These are phyloP conservation scores for Coemansia sp. DNA, from an alignment of 192 early-diverging fungal genomes.

Conservation along the genomic window DNA sequence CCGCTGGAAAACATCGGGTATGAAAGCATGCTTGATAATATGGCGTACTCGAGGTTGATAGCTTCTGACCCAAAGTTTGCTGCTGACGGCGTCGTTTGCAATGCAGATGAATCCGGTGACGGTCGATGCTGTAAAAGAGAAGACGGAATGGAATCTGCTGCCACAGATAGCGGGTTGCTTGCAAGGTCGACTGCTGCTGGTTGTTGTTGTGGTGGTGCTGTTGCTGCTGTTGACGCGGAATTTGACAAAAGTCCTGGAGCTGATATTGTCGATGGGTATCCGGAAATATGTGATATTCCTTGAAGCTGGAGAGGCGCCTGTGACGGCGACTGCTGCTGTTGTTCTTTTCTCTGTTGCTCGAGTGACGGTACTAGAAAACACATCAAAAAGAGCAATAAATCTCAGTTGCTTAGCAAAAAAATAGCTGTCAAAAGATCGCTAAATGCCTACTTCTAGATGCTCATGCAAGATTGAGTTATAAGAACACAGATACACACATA, in stretches of 20 bases:
- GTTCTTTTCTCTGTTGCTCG: slow-evolving; percentile 27
- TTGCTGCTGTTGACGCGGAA: neutral
- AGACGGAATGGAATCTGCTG: slow-evolving; percentile 4
- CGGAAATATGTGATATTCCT: slow-evolving; percentile 23
- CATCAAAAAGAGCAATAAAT: slow-evolving; percentile 14
- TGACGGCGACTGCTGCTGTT: slow-evolving; percentile 3
- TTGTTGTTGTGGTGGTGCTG: no score
- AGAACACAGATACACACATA: neutral
- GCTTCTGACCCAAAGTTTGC: slow-evolving; percentile 81
- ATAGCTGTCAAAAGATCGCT: neutral
- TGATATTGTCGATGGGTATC: slow-evolving; percentile 12
- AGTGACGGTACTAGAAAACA: slow-evolving; percentile 32
- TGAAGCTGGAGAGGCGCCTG: slow-evolving; percentile 18
- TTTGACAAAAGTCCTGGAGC: slow-evolving; percentile 12
- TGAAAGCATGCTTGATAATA: slow-evolving; percentile 87
- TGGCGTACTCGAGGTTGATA: slow-evolving; percentile 85
- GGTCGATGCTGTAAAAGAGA: neutral
- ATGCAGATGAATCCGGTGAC: slow-evolving; percentile 10
- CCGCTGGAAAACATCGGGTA: slow-evolving; percentile 56
- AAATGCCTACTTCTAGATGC: no score
- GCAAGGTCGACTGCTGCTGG: neutral
- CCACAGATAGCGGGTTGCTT: neutral
- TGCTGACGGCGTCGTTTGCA: slow-evolving; percentile 26
- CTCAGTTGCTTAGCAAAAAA: slow-evolving; percentile 1
- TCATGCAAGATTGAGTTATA: neutral